Evolutionary conservation across 1,284 basidiomycete species (phyloP).

Genomic region (Ustilago xerochloae): DNA sequence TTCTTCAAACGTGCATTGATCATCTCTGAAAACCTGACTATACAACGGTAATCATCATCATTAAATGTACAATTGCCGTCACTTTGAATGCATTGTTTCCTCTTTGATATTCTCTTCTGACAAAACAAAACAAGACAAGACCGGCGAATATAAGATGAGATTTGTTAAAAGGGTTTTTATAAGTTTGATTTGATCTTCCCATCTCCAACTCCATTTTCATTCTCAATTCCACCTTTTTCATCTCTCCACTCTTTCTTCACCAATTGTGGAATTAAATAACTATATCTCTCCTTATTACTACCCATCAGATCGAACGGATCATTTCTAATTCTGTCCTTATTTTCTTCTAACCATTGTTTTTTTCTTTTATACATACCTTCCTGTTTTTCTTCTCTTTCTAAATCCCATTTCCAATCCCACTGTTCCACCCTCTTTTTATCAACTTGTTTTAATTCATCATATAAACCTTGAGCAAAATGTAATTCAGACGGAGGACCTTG

Average conservation of each 20-base stretch:
- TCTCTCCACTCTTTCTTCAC: neutral
- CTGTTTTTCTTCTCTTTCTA: constrained; percentile 23
- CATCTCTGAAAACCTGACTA: no score
- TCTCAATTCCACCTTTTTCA: neutral
- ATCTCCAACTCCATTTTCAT: no score
- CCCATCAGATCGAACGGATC: constrained; percentile 52
- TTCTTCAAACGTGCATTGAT: no score
- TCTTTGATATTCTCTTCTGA: no score
- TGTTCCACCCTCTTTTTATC: constrained; percentile 8
- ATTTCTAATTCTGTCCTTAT: constrained; percentile 20
- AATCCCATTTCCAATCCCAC: constrained; percentile 41
- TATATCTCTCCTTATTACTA: constrained; percentile 16
- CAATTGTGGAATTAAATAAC: constrained; percentile 11
- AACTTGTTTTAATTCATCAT: constrained; percentile 9
- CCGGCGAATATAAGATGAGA: no score
- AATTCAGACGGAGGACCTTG: constrained; percentile 25
- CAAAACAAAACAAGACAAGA: no score
- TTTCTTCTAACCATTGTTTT: constrained; percentile 24
- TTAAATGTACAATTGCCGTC: no score
- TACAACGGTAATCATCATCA: no score
- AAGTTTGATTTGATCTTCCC: no score
- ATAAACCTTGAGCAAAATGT: constrained; percentile 23
- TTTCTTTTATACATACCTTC: constrained; percentile 42
- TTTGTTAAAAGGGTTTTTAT: no score
- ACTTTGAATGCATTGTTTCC: no score